These are phyloP conservation scores for Boletellus ananiceps DNA, from an alignment of 768 basidiomycete species.

Conservation along the genomic window DNA sequence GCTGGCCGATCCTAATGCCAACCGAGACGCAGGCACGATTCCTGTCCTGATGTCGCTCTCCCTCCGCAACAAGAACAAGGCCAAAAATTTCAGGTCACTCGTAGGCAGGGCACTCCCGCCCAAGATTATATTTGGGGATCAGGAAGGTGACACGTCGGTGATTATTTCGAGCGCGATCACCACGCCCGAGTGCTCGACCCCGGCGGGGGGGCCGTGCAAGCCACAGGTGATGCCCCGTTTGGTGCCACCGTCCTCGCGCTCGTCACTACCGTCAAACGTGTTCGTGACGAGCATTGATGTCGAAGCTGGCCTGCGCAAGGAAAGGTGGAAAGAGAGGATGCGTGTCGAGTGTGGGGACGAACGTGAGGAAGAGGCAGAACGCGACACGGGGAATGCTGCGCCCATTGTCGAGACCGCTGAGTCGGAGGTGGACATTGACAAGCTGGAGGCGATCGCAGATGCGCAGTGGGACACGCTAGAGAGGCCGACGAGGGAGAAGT, in stretches of 20 bases:
- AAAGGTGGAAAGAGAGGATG: constrained; percentile 35
- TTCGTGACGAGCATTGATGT: constrained; percentile 74
- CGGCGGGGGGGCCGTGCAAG: no score
- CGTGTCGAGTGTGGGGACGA: constrained; percentile 33
- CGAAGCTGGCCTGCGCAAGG: constrained; percentile 39
- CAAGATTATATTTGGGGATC: constrained; percentile 52
- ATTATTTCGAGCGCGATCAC: no score
- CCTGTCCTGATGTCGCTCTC: constrained; percentile 39
- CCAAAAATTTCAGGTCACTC: constrained; percentile 57
- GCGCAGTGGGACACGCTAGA: constrained; percentile 18
- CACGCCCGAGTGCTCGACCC: no score
- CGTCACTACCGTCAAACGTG: constrained; percentile 53
- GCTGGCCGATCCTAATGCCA: constrained; percentile 7
- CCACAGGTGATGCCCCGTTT: constrained; percentile 32
- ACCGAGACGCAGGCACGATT: constrained; percentile 12
- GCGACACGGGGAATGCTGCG: not conserved
- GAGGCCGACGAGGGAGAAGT: constrained; percentile 20
- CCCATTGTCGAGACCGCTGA: no score
- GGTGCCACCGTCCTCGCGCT: constrained; percentile 61
- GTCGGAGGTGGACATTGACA: constrained; percentile 5
- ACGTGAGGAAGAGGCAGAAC: constrained; percentile 2
- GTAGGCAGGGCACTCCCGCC: constrained; percentile 39
- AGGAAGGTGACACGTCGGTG: constrained; percentile 2
- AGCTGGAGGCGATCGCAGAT: constrained; percentile 11
- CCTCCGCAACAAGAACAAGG: constrained; percentile 72